A percentile compares a stretch with the other conserved stretches of the same genome.
Conservation (phyloP, 2,329 filamentous ascomycete species). For the Stylonectria norvegica region DNA sequence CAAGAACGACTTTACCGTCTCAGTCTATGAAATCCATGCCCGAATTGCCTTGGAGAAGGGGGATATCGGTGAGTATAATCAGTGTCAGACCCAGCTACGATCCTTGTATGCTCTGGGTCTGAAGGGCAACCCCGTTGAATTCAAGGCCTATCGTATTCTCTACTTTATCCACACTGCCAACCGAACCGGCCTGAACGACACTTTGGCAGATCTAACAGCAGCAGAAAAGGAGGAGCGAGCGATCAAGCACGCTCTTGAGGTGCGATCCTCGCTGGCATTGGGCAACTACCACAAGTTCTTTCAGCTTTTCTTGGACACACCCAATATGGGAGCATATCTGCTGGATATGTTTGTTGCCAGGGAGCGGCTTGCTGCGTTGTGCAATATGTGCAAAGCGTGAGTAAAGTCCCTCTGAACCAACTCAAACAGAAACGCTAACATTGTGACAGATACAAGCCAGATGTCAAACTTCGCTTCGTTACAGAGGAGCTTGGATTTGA, state of each 20-base stretch:
- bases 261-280: constrained; percentile 85
- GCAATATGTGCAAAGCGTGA: constrained; percentile 92
- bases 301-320: constrained; percentile 88
- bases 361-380: constrained; percentile 85
- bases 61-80: constrained; percentile 99
- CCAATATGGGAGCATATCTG: constrained; percentile 95
- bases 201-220: constrained; percentile 96
- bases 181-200: constrained; percentile 95
- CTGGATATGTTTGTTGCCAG: constrained; percentile 99
- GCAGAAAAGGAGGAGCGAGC: constrained; percentile 85
- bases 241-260: constrained; percentile 86
- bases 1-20: constrained; percentile 93
- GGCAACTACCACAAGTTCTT: constrained; percentile 99
- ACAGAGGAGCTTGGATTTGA: constrained; percentile 96
- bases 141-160: constrained; percentile 98
- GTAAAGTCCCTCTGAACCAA: constrained; percentile 36
- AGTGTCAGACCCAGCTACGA: constrained; percentile 97
- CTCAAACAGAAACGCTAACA: constrained; percentile 42
- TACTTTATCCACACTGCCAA: constrained; percentile 99
- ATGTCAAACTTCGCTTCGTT: constrained; percentile 84
- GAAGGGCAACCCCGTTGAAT: constrained; percentile 88
- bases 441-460: constrained; percentile 75
- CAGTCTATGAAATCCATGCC: constrained; percentile 95
- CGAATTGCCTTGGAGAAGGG: constrained; percentile 96
- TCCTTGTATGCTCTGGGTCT: constrained; percentile 83